Percentiles rank a stretch among this genome's conserved stretches.
Evolutionary conservation across 2,329 filamentous ascomycete genomes (phyloP).

Genomic region (Biscogniauxia sp.): DNA sequence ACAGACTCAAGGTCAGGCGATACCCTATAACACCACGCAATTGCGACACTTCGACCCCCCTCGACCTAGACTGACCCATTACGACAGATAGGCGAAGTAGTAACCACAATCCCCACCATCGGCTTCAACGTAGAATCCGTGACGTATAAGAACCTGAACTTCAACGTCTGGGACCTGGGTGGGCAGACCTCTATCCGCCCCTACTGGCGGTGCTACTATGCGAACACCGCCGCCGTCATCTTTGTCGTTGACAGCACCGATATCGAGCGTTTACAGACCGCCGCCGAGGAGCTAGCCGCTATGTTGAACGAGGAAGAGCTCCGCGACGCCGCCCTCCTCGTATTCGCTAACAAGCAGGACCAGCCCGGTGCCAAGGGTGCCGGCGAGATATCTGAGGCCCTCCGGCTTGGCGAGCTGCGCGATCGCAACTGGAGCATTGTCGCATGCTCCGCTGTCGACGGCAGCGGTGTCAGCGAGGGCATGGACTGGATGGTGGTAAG

Average conservation of each 20-base stretch:
- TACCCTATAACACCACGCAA: no score
- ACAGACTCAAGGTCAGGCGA: conserved; percentile 78
- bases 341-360: conserved; percentile 99
- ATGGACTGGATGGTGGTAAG: conserved; percentile 98
- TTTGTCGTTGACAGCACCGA: conserved; percentile 99
- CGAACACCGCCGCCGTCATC: conserved; percentile 96
- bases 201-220: conserved; percentile 99
- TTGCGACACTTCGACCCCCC: not conserved
- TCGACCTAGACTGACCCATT: conserved; percentile 1
- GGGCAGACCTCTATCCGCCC: conserved; percentile 98
- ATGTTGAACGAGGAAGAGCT: conserved; percentile 98
- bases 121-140: conserved; percentile 99
- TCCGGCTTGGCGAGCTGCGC: conserved; percentile 84
- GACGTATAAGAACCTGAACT: conserved; percentile 96
- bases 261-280: conserved; percentile 90
- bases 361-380: conserved; percentile 95
- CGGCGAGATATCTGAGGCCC: conserved; percentile 91
- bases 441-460: conserved; percentile 93
- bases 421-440: conserved; percentile 99
- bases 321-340: conserved; percentile 84
- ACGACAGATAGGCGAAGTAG: conserved; percentile 88
- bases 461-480: conserved; percentile 89
- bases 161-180: conserved; percentile 98
- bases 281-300: conserved; percentile 84
- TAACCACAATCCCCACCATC: conserved; percentile 98